A percentile compares a stretch with the other conserved stretches of the same genome.
These are phyloP conservation scores for Pseudogymnoascus sp. DNA, from an alignment of 2,329 filamentous ascomycete genomes.

Conservation along the genomic window DNA sequence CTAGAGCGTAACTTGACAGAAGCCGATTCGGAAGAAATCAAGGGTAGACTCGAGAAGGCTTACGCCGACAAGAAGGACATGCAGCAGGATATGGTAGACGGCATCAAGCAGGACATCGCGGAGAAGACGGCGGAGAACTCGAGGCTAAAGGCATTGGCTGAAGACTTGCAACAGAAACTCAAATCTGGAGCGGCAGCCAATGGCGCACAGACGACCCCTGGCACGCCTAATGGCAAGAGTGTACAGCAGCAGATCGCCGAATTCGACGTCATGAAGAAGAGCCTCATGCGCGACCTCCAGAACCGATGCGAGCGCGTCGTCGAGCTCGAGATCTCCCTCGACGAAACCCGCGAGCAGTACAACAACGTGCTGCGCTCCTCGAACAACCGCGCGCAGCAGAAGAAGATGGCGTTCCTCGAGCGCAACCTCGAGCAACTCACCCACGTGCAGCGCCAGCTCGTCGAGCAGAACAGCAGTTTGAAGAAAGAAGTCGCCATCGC, in stretches of 20 bases:
- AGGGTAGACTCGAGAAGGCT: conserved; percentile 66
- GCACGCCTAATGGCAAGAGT: conserved; percentile 72
- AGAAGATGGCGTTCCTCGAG: conserved; percentile 99
- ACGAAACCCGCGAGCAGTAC: conserved; percentile 97
- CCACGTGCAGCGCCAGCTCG: conserved; percentile 91
- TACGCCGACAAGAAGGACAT: conserved; percentile 68
- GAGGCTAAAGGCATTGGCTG: conserved; percentile 70
- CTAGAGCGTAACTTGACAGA: conserved; percentile 72
- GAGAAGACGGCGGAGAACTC: conserved; percentile 75
- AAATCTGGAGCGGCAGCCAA: conserved; percentile 58
- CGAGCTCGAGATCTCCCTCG: conserved; percentile 93
- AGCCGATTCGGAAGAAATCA: conserved; percentile 75
- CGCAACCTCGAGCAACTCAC: conserved; percentile 96
- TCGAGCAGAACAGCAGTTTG: conserved; percentile 92
- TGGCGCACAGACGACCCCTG: conserved; percentile 36
- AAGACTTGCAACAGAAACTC: conserved; percentile 67
- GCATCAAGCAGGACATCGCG: conserved; percentile 66
- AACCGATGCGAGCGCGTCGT: conserved; percentile 97
- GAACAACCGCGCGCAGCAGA: conserved; percentile 97
- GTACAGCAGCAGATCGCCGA: conserved; percentile 97
- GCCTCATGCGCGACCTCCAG: conserved; percentile 94
- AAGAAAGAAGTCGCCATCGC: conserved; percentile 99
- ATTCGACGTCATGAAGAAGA: conserved; percentile 99
- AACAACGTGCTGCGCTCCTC: conserved; percentile 95
- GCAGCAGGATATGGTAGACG: conserved; percentile 64